phyloP scores from a whole-genome alignment of 2,329 filamentous ascomycete species.

The Arthrobotrys sinensis region DNA sequence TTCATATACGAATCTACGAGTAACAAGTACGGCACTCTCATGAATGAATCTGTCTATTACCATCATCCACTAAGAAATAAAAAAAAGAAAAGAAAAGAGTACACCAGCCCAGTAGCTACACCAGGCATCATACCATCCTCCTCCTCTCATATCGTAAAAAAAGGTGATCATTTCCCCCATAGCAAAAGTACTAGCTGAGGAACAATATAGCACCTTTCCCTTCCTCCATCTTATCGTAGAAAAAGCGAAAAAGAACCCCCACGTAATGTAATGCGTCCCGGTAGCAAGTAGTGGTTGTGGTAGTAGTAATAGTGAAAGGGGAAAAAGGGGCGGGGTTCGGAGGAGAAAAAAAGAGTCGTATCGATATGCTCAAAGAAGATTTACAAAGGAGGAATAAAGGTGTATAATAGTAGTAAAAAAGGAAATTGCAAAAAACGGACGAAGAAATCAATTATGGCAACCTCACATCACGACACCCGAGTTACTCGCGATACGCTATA shows the following conservation, averaged over 20 bases:
- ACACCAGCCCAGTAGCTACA: slow-evolving; percentile 26
- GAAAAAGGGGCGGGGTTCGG: slow-evolving; percentile 7
- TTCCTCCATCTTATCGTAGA: slow-evolving; percentile 5
- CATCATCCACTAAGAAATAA: slow-evolving; percentile 25
- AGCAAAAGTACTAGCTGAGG: slow-evolving; percentile 11
- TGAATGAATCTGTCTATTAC: slow-evolving; percentile 51
- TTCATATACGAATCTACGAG: neutral
- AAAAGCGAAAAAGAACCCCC: slow-evolving; percentile 18
- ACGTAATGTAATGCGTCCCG: slow-evolving; percentile 24
- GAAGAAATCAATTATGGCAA: slow-evolving; percentile 15
- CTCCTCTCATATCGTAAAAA: slow-evolving; percentile 27
- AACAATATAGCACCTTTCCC: slow-evolving; percentile 10
- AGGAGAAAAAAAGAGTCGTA: slow-evolving; percentile 41
- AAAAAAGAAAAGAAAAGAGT: slow-evolving; percentile 36
- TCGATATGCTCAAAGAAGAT: slow-evolving; percentile 59
- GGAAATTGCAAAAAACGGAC: slow-evolving; percentile 19
- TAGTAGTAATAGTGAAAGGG: slow-evolving; percentile 31
- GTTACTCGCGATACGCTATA: slow-evolving; percentile 98
- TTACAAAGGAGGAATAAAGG: slow-evolving; percentile 51
- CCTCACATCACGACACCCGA: slow-evolving; percentile 99
- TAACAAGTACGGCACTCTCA: slow-evolving; percentile 7
- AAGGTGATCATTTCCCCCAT: slow-evolving; percentile 38
- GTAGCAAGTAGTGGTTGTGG: neutral
- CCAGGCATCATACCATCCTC: slow-evolving; percentile 6
- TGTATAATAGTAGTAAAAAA: slow-evolving; percentile 43